Percentiles rank a stretch among this genome's conserved stretches.
Conservation (phyloP, 768 basidiomycete species). For the Dendrothele bispora region DNA sequence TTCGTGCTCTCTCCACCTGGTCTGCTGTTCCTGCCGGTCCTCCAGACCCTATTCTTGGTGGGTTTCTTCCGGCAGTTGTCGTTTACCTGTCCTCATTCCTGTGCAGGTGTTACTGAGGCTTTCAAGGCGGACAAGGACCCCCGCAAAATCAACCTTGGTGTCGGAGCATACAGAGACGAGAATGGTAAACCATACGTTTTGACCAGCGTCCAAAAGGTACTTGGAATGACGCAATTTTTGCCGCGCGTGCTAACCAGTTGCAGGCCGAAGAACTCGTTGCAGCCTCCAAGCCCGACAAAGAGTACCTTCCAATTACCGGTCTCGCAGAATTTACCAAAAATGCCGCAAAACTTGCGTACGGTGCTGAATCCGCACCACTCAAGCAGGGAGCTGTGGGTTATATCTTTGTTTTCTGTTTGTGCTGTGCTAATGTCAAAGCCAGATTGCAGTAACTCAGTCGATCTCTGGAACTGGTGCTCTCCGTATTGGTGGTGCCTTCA, state of each 20-base stretch:
- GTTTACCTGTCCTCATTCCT: conserved; percentile 4
- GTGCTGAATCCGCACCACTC: conserved; percentile 72
- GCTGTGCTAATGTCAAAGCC: conserved; percentile 9
- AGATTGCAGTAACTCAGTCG: conserved; percentile 89
- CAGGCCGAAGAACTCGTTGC: conserved; percentile 79
- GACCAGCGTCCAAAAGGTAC: conserved; percentile 82
- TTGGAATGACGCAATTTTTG: background rate
- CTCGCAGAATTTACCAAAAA: conserved; percentile 81
- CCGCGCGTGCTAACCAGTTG: background rate
- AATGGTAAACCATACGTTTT: conserved; percentile 95
- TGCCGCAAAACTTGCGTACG: conserved; percentile 90
- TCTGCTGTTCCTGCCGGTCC: conserved; percentile 82
- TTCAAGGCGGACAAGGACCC: conserved; percentile 95
- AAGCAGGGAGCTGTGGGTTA: conserved; percentile 67
- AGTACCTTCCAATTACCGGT: conserved; percentile 96
- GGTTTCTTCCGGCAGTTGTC: conserved; percentile 15
- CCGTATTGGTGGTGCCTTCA: conserved; percentile 90
- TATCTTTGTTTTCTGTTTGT: background rate
- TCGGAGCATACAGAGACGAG: conserved; percentile 94
- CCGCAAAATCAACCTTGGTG: conserved; percentile 96
- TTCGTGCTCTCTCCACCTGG: conserved; percentile 71
- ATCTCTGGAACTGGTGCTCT: conserved; percentile 99
- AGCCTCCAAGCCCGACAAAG: conserved; percentile 77
- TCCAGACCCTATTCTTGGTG: conserved; percentile 91
- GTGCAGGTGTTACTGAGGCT: conserved; percentile 74